A percentile compares a stretch with the other conserved stretches of the same genome.
Conservation (phyloP, 805 yeast genomes). For the Pichia membranifaciens region DNA sequence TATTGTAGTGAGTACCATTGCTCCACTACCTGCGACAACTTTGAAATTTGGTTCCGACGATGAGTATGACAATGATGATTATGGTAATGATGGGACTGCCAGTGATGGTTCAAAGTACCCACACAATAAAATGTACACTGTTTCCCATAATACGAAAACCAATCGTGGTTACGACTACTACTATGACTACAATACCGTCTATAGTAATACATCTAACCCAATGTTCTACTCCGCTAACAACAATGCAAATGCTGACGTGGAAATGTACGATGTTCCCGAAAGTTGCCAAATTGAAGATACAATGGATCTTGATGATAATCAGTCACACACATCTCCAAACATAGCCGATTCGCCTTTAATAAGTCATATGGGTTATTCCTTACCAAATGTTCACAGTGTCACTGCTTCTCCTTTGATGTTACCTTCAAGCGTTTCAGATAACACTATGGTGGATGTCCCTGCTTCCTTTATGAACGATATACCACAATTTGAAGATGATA, state of each 20-base stretch:
- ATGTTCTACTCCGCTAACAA: conserved; percentile 23
- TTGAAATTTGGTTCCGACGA: conserved; percentile 67
- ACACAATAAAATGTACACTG: conserved; percentile 35
- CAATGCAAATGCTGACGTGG: conserved; percentile 20
- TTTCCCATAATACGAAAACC: conserved; percentile 68
- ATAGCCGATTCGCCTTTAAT: background rate
- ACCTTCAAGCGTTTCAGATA: background rate
- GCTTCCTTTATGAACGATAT: conserved; percentile 4
- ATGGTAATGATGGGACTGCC: conserved; percentile 34
- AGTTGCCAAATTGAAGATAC: conserved; percentile 30
- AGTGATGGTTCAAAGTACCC: background rate
- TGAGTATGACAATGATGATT: conserved; percentile 37
- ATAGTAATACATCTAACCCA: conserved; percentile 47
- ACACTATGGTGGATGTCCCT: conserved; percentile 11
- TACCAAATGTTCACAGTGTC: background rate
- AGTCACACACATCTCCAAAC: background rate
- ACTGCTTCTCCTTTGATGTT: conserved; percentile 1
- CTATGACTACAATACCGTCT: conserved; percentile 77
- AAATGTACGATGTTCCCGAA: conserved; percentile 36
- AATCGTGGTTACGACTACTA: conserved; percentile 71
- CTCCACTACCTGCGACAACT: conserved; percentile 78
- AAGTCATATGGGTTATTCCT: background rate
- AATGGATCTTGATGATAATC: conserved; percentile 3
- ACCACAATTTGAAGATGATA: background rate
- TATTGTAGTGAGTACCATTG: conserved; percentile 48